A percentile compares a stretch with the other conserved stretches of the same genome.
Conservation (phyloP, 208 protist species). For the Acanthamoeba triangularis region DNA sequence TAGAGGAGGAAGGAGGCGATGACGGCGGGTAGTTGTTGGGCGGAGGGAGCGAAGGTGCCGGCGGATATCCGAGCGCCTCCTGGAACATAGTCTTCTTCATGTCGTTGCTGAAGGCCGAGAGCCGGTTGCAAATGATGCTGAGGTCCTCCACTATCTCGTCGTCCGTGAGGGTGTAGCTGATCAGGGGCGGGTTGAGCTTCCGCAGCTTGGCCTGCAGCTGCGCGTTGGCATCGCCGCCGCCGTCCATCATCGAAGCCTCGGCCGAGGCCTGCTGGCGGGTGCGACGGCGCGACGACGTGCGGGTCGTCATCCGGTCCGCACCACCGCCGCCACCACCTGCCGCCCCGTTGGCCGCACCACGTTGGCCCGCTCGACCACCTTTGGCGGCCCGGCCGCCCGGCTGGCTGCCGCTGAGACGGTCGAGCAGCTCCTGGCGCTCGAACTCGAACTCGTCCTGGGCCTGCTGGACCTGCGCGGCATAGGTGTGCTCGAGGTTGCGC, state of each 20-base stretch:
- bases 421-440: constrained; percentile 48
- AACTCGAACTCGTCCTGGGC: constrained; percentile 59
- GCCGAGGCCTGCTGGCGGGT: constrained; percentile 56
- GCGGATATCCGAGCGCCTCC: constrained; percentile 28
- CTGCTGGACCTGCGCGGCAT: constrained; percentile 49
- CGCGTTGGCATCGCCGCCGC: neutral
- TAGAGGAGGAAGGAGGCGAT: neutral
- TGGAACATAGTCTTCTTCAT: constrained; percentile 65
- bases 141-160: constrained; percentile 67
- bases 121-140: constrained; percentile 56
- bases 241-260: constrained; percentile 39
- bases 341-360: neutral
- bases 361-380: neutral
- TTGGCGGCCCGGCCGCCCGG: neutral
- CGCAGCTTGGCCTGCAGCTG: constrained; percentile 71
- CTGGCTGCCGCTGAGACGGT: neutral
- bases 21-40: constrained; percentile 6
- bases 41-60: neutral
- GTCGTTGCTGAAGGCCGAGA: constrained; percentile 11
- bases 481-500: constrained; percentile 66
- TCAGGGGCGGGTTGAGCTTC: constrained; percentile 62
- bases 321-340: neutral
- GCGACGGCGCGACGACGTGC: constrained; percentile 30
- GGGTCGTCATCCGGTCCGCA: constrained; percentile 1
- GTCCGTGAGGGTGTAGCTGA: constrained; percentile 58